Evolutionary conservation across 176 grass and related monocot genomes (phyloP).

Genomic region (Thinopyrum elongatum): DNA sequence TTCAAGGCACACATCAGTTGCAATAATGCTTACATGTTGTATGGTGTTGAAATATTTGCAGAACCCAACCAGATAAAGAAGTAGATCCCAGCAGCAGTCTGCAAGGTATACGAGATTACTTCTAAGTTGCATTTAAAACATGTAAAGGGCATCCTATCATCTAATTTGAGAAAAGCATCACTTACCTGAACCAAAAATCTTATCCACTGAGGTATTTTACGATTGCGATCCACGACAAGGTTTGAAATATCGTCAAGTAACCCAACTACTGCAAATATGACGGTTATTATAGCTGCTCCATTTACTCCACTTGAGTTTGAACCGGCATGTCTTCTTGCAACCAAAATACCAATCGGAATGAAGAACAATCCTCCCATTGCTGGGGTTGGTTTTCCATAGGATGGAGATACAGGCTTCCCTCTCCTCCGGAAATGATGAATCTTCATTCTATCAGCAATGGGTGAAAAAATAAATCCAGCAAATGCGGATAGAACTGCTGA

Average conservation of each 20-base stretch:
- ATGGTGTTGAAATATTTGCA: conserved; percentile 77
- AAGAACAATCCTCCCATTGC: conserved; percentile 94
- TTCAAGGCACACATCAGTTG: not conserved
- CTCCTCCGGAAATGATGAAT: conserved; percentile 68
- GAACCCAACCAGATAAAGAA: conserved; percentile 85
- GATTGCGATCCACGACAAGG: conserved; percentile 26
- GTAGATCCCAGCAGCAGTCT: conserved; percentile 67
- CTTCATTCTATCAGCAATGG: conserved; percentile 73
- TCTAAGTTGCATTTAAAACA: conserved; percentile 22
- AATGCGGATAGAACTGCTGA: conserved; percentile 71
- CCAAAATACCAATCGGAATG: conserved; percentile 74
- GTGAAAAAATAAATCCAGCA: conserved; percentile 79
- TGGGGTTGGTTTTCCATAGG: conserved; percentile 58
- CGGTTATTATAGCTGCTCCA: conserved; percentile 63
- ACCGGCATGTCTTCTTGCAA: conserved; percentile 61
- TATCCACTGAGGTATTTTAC: conserved; percentile 59
- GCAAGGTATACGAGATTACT: conserved; percentile 29
- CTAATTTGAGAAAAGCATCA: conserved; percentile 25
- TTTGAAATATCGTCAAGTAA: conserved; percentile 79
- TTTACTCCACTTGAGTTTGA: conserved; percentile 46
- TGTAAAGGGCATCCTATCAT: not conserved
- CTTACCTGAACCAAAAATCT: conserved; percentile 62
- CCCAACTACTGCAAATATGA: conserved; percentile 77
- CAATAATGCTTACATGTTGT: conserved; percentile 72
- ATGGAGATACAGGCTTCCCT: conserved; percentile 54